phyloP scores from a whole-genome alignment of 768 basidiomycete genomes.

The Mycena filopes region DNA sequence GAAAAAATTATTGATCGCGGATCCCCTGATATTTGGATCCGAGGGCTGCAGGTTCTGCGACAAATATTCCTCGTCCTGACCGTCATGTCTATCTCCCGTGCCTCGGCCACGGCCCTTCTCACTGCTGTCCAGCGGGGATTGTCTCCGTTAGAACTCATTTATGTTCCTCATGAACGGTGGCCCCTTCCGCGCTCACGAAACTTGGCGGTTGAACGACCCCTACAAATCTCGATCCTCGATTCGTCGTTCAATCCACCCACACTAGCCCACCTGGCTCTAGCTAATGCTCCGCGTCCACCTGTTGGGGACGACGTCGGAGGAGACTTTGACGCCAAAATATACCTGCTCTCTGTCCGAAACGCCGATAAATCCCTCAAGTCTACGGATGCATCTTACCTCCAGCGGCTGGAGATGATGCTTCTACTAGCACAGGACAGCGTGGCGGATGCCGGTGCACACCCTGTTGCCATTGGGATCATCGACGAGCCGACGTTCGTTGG shows the following conservation, averaged over 20 bases:
- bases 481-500: slow-evolving; percentile 91
- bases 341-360: slow-evolving; percentile 87
- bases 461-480: slow-evolving; percentile 80
- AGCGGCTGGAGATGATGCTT: slow-evolving; percentile 89
- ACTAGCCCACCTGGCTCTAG: slow-evolving; percentile 83
- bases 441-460: neutral
- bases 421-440: slow-evolving; percentile 66
- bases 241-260: slow-evolving; percentile 96
- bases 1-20: slow-evolving; percentile 8
- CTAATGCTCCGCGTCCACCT: slow-evolving; percentile 52
- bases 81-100: slow-evolving; percentile 22
- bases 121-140: slow-evolving; percentile 56
- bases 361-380: slow-evolving; percentile 82
- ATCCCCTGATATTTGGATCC: neutral
- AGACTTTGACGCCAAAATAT: slow-evolving; percentile 77
- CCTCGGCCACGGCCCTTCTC: slow-evolving; percentile 36
- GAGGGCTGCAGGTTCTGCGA: neutral
- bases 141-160: slow-evolving; percentile 67
- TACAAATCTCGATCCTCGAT: slow-evolving; percentile 82
- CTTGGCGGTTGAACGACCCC: slow-evolving; percentile 28
- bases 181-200: slow-evolving; percentile 55
- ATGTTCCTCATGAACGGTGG: slow-evolving; percentile 71
- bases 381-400: slow-evolving; percentile 77
- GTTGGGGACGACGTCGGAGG: slow-evolving; percentile 13
- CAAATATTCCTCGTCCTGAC: neutral